phyloP scores from a whole-genome alignment of 2,329 filamentous ascomycete genomes.

The Aureobasidium pullulans region DNA sequence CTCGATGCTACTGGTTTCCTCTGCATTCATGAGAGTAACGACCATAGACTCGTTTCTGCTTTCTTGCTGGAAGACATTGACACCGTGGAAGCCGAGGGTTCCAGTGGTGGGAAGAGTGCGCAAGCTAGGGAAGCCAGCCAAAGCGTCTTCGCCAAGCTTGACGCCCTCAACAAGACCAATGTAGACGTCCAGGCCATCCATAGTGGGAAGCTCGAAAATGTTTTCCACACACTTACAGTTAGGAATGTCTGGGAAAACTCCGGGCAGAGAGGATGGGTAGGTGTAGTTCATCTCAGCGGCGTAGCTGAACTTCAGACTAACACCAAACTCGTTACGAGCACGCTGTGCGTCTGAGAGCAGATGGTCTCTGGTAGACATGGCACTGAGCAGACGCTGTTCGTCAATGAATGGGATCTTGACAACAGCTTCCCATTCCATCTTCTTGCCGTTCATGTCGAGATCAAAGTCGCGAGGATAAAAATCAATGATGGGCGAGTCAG shows the following conservation, averaged over 20 bases:
- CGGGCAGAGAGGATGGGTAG: conserved; percentile 81
- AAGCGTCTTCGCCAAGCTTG: conserved; percentile 70
- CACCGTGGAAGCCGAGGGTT: conserved; percentile 74
- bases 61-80: conserved; percentile 92
- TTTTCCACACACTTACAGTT: conserved; percentile 92
- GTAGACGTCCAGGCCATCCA: conserved; percentile 81
- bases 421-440: conserved; percentile 99
- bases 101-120: conserved; percentile 80
- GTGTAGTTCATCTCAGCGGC: conserved; percentile 66
- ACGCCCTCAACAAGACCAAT: conserved; percentile 78
- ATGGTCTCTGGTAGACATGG: conserved; percentile 79
- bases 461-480: conserved; percentile 97
- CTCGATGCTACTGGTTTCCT: conserved; percentile 61
- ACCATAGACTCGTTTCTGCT: conserved; percentile 96
- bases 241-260: conserved; percentile 81
- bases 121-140: conserved; percentile 89
- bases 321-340: conserved; percentile 80
- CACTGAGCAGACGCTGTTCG: conserved; percentile 72
- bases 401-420: conserved; percentile 99
- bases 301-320: conserved; percentile 88
- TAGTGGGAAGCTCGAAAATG: conserved; percentile 86
- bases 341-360: conserved; percentile 72
- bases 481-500: conserved; percentile 87
- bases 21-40: conserved; percentile 71
- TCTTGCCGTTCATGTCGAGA: conserved; percentile 99